Conservation (phyloP, 345 rosid species). For the Citrus trifoliata region DNA sequence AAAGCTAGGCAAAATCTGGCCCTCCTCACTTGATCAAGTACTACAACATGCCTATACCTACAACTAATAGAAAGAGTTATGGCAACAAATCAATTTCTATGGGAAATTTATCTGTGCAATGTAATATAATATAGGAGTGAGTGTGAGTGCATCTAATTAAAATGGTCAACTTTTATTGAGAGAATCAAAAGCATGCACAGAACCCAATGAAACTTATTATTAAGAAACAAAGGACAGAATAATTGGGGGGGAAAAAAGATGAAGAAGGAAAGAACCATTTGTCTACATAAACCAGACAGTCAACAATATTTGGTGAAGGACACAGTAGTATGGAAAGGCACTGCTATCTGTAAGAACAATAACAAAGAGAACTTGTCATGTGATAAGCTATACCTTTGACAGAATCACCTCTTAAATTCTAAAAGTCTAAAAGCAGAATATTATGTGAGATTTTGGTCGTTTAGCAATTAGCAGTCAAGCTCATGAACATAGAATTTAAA, state of each 20-base stretch:
- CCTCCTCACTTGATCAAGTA: not conserved
- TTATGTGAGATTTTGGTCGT: conserved; percentile 15
- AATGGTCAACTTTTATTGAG: conserved; percentile 27
- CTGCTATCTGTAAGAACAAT: not conserved
- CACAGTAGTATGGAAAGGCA: not conserved
- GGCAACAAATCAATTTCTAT: conserved; percentile 1
- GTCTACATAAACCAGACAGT: conserved; percentile 4
- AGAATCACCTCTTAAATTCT: not conserved
- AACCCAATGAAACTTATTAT: not conserved
- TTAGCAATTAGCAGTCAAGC: not conserved
- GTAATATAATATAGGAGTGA: conserved; percentile 4
- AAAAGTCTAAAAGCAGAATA: conserved; percentile 4
- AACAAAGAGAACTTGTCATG: conserved; percentile 20
- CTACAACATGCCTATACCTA: conserved; percentile 10
- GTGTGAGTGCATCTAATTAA: not conserved
- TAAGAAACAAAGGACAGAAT: not conserved
- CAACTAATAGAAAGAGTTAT: not conserved
- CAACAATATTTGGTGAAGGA: not conserved
- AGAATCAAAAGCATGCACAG: conserved; percentile 10
- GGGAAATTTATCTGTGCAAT: not conserved
- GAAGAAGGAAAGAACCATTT: conserved; percentile 3
- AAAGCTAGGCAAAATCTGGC: not conserved
- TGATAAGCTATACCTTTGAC: not conserved
- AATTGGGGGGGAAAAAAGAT: no score
- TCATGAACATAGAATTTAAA: not conserved